Percentiles rank a stretch among this genome's conserved stretches.
phyloP scores from a whole-genome alignment of 257 asterid genomes.

The Nicotiana sylvestris region DNA sequence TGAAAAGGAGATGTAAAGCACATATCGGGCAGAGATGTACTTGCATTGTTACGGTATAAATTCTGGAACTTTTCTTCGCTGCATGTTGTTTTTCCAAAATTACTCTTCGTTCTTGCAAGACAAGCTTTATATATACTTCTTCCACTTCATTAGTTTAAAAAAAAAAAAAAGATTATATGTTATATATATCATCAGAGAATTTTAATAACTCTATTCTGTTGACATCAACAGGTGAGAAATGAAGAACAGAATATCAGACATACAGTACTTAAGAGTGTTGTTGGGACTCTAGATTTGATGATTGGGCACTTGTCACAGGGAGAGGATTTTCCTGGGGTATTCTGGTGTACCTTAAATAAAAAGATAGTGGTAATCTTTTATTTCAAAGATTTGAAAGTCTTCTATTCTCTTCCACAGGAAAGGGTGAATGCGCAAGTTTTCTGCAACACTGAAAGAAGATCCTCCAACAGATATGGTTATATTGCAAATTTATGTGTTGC shows the following conservation, averaged over 20 bases:
- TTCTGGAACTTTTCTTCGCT: not conserved
- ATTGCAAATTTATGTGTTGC: constrained; percentile 65
- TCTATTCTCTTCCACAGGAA: constrained; percentile 32
- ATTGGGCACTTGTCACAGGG: constrained; percentile 39
- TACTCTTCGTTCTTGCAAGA: not conserved
- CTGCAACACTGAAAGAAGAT: constrained; percentile 26
- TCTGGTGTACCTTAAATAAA: not conserved
- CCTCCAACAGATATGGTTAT: constrained; percentile 40
- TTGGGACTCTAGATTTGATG: constrained; percentile 70
- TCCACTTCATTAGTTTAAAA: not conserved
- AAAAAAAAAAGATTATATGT: not conserved
- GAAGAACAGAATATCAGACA: constrained; percentile 30
- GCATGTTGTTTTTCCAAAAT: not conserved
- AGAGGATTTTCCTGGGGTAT: constrained; percentile 57
- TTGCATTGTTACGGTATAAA: constrained; percentile 57
- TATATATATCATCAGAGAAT: not conserved
- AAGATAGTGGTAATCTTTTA: not conserved
- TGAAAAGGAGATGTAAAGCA: constrained; percentile 54
- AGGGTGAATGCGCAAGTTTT: constrained; percentile 32
- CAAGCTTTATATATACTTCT: not conserved
- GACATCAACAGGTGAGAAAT: constrained; percentile 39
- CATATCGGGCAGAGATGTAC: constrained; percentile 48
- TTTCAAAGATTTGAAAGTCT: not conserved
- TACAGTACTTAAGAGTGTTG: constrained; percentile 36
- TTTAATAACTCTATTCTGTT: not conserved